phyloP scores from a whole-genome alignment of 2,329 filamentous ascomycete species.

The Colletotrichum sp. region DNA sequence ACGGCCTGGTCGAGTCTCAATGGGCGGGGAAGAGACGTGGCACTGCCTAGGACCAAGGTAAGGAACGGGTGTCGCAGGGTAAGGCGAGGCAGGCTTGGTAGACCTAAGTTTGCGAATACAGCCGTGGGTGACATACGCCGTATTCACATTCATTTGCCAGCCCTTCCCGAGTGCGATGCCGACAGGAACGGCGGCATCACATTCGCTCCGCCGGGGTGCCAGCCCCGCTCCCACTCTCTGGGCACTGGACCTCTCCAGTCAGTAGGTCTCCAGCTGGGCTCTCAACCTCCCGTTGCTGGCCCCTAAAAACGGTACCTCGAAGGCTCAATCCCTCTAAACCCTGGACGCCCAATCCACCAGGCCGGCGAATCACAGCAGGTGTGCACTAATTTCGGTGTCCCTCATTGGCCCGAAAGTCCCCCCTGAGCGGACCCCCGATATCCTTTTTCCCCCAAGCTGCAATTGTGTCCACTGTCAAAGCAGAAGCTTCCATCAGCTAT shows the following conservation, averaged over 20 bases:
- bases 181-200: background rate
- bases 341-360: background rate
- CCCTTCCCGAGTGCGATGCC: conserved; percentile 12
- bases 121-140: background rate
- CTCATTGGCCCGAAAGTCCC: background rate
- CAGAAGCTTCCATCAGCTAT: conserved; percentile 12
- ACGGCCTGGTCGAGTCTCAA: background rate
- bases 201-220: background rate
- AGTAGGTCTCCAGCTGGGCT: background rate
- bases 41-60: background rate
- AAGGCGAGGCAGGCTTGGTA: background rate
- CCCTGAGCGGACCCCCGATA: conserved; percentile 13
- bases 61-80: background rate
- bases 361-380: conserved; percentile 7
- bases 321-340: background rate
- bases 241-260: background rate
- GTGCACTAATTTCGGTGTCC: conserved; percentile 13
- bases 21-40: conserved; percentile 1
- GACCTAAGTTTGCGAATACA: background rate
- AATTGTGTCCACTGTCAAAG: conserved; percentile 3
- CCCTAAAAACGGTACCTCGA: background rate
- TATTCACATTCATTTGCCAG: background rate
- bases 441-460: conserved; percentile 1
- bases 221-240: background rate
- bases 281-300: background rate